A percentile compares a stretch with the other conserved stretches of the same genome.
Evolutionary conservation across 768 basidiomycete genomes (phyloP).

Genomic region (Coprinopsis sp.): DNA sequence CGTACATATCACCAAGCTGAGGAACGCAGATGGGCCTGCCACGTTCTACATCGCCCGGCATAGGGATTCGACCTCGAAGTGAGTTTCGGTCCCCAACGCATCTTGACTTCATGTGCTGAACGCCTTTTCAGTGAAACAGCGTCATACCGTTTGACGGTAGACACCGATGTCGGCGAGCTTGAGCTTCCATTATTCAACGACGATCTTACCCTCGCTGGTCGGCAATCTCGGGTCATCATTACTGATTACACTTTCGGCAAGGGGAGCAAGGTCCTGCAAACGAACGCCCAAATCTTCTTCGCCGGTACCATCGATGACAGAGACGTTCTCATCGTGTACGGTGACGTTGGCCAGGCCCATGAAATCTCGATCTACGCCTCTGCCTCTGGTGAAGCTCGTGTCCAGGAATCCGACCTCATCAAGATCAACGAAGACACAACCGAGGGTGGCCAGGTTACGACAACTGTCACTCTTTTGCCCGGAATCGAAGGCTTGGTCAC

Average conservation of each 20-base stretch:
- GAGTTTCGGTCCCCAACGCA: too few relatives aligned
- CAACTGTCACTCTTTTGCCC: slow-evolving; percentile 49
- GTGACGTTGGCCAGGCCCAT: slow-evolving; percentile 50
- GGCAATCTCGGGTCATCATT: slow-evolving; percentile 70
- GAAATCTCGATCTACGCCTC: slow-evolving; percentile 46
- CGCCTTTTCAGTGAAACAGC: too few relatives aligned
- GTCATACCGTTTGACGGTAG: too few relatives aligned
- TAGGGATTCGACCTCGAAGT: slow-evolving; percentile 62
- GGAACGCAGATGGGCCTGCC: slow-evolving; percentile 62
- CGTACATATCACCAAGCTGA: slow-evolving; percentile 57
- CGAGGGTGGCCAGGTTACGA: slow-evolving; percentile 21
- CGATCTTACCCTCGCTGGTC: slow-evolving; percentile 56
- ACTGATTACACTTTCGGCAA: slow-evolving; percentile 71
- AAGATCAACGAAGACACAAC: slow-evolving; percentile 28
- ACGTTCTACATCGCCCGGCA: slow-evolving; percentile 73
- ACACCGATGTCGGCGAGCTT: too few relatives aligned
- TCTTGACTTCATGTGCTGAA: too few relatives aligned
- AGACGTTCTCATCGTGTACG: slow-evolving; percentile 63
- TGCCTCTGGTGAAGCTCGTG: slow-evolving; percentile 36
- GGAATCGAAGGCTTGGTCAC: slow-evolving; percentile 58
- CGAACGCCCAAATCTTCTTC: slow-evolving; percentile 71
- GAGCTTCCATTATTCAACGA: too few relatives aligned
- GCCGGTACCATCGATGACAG: slow-evolving; percentile 55
- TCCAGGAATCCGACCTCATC: slow-evolving; percentile 15
- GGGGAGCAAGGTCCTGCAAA: slow-evolving; percentile 55